These are phyloP conservation scores for Apiospora pterosperma DNA, from an alignment of 2,329 filamentous ascomycete species.

Conservation along the genomic window DNA sequence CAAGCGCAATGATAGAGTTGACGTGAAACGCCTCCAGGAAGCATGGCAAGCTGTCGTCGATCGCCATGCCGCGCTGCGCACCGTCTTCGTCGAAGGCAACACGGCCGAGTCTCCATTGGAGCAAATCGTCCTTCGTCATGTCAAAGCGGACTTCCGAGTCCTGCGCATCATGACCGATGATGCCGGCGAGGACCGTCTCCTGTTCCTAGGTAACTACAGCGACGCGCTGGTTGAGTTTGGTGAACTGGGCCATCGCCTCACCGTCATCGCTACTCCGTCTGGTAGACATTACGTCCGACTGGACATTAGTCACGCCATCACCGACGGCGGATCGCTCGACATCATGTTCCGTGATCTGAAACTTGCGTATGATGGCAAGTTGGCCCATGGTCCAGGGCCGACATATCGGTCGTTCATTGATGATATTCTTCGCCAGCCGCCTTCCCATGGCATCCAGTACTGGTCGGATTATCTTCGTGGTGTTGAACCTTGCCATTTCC, in stretches of 20 bases:
- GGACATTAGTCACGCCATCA: constrained; percentile 32
- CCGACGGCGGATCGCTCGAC: constrained; percentile 28
- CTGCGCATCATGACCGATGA: not conserved
- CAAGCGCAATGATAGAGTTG: not conserved
- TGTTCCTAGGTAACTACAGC: not conserved
- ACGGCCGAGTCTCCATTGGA: constrained; percentile 5
- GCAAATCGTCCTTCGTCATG: constrained; percentile 7
- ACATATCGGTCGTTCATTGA: constrained; percentile 15
- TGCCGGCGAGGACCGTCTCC: not conserved
- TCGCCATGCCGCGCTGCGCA: constrained; percentile 5
- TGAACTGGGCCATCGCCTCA: not conserved
- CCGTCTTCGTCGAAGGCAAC: constrained; percentile 8
- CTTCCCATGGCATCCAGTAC: constrained; percentile 17
- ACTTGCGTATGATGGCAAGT: constrained; percentile 18
- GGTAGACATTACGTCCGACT: constrained; percentile 19
- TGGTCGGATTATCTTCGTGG: constrained; percentile 23
- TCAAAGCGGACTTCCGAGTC: constrained; percentile 2
- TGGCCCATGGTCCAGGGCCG: constrained; percentile 8
- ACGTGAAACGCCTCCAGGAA: not conserved
- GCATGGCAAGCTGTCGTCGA: constrained; percentile 8
- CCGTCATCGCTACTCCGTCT: not conserved
- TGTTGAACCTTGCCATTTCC: constrained; percentile 24
- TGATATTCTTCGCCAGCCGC: constrained; percentile 13
- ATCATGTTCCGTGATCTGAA: constrained; percentile 28
- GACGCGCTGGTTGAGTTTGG: not conserved